phyloP scores from a whole-genome alignment of 106 monocot species.

The Acanthochlamys bracteata region DNA sequence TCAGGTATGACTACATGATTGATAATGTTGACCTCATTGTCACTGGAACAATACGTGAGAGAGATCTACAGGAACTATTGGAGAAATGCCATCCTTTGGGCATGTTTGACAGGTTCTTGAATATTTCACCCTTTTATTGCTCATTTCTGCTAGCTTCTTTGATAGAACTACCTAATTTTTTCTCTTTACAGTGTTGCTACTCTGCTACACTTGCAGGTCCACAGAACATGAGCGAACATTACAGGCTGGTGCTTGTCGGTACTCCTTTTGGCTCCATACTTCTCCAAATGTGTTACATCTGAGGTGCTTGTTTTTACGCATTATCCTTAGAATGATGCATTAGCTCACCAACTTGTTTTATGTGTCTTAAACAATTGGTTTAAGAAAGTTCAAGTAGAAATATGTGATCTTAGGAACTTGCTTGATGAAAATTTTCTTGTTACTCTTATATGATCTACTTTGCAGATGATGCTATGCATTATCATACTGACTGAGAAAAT shows the following conservation, averaged over 20 bases:
- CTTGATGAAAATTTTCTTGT: too few species aligned
- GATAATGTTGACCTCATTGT: constrained; percentile 99
- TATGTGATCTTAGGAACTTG: too few species aligned
- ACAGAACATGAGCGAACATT: constrained; percentile 94
- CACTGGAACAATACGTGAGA: constrained; percentile 95
- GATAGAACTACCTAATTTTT: not conserved
- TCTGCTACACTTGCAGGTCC: constrained; percentile 85
- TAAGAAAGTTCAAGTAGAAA: too few species aligned
- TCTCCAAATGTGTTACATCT: constrained; percentile 98
- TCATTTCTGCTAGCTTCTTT: not conserved
- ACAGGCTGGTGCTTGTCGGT: constrained; percentile 92
- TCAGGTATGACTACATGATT: constrained; percentile 94
- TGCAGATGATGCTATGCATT: too few species aligned
- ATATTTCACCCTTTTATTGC: not conserved
- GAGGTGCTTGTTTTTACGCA: constrained; percentile 79
- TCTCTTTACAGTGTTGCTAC: constrained; percentile 69
- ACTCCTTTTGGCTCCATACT: constrained; percentile 95
- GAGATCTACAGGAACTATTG: constrained; percentile 92
- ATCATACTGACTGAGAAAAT: too few species aligned
- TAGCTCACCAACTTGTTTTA: too few species aligned
- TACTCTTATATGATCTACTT: too few species aligned
- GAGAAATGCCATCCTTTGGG: constrained; percentile 99
- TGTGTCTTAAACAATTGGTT: too few species aligned
- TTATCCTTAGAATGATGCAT: too few species aligned
- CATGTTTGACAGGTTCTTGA: constrained; percentile 93